A percentile compares a stretch with the other conserved stretches of the same genome.
These are phyloP conservation scores for Uncinocarpus reesii DNA, from an alignment of 2,329 filamentous ascomycete species.

Conservation along the genomic window DNA sequence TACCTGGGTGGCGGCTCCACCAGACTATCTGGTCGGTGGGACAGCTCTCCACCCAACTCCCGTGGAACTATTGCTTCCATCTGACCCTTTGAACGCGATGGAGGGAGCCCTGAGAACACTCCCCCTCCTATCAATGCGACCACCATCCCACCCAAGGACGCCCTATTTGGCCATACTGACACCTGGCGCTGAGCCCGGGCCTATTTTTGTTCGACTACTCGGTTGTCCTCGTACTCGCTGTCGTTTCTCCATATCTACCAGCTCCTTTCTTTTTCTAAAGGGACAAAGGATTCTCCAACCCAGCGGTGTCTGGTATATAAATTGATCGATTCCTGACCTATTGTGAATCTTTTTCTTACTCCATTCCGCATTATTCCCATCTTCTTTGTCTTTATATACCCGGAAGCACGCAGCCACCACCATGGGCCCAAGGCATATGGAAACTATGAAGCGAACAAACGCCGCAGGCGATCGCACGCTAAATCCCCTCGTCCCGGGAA, in stretches of 20 bases:
- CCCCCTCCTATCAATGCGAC: background rate
- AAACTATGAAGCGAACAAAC: background rate
- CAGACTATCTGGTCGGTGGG: background rate
- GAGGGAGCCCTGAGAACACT: background rate
- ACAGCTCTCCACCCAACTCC: background rate
- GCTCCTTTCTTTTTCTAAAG: background rate
- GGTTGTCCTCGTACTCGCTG: slow-evolving; percentile 3
- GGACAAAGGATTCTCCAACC: background rate
- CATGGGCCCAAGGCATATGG: slow-evolving; percentile 12
- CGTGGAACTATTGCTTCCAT: background rate
- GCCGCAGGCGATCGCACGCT: background rate
- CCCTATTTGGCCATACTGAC: background rate
- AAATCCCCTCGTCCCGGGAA: slow-evolving; percentile 14
- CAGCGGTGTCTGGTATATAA: background rate
- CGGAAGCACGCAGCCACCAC: background rate
- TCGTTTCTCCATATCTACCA: background rate
- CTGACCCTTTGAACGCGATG: background rate
- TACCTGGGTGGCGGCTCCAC: background rate
- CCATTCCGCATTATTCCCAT: background rate
- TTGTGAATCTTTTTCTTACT: background rate
- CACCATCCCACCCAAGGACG: background rate
- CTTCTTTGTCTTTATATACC: background rate
- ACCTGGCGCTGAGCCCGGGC: background rate
- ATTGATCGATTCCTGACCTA: background rate
- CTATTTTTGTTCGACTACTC: background rate